These are phyloP conservation scores for Clarireedia paspali DNA, from an alignment of 2,329 filamentous ascomycete genomes.

Conservation along the genomic window DNA sequence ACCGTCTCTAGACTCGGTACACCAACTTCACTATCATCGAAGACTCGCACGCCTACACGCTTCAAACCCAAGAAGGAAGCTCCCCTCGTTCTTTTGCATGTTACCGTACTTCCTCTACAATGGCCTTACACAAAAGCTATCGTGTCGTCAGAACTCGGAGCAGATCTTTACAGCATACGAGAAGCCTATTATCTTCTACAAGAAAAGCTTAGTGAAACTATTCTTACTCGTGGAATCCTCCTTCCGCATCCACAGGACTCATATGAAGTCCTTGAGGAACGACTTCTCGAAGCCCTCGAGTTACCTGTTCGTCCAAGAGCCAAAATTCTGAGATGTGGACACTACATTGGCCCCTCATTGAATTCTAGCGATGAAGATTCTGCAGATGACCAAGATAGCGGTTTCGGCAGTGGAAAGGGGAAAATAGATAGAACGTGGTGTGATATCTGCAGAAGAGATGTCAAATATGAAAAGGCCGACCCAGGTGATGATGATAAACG, in stretches of 20 bases:
- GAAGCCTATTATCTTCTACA: slow-evolving; percentile 61
- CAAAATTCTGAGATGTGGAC: slow-evolving; percentile 66
- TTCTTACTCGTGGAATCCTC: slow-evolving; percentile 65
- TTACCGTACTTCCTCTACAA: slow-evolving; percentile 64
- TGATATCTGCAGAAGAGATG: slow-evolving; percentile 28
- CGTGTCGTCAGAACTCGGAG: slow-evolving; percentile 37
- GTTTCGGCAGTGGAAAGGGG: slow-evolving; percentile 2
- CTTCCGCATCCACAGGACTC: slow-evolving; percentile 73
- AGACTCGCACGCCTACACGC: slow-evolving; percentile 42
- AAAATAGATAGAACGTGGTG: slow-evolving; percentile 23
- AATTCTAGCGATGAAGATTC: slow-evolving; percentile 26
- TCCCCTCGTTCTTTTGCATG: slow-evolving; percentile 72
- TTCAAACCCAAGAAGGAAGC: slow-evolving; percentile 47
- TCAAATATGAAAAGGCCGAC: slow-evolving; percentile 23
- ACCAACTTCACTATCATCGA: slow-evolving; percentile 32
- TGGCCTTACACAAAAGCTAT: slow-evolving; percentile 56
- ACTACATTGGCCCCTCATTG: slow-evolving; percentile 55
- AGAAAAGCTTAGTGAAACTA: slow-evolving; percentile 64
- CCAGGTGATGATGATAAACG: slow-evolving; percentile 23
- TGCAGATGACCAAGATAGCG: slow-evolving; percentile 12
- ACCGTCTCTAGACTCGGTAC: slow-evolving; percentile 52
- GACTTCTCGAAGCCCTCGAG: slow-evolving; percentile 67
- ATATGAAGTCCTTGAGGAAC: slow-evolving; percentile 72
- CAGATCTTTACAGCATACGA: slow-evolving; percentile 43
- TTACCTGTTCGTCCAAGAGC: slow-evolving; percentile 57